These are phyloP conservation scores for Hyaloscypha hepaticicola DNA, from an alignment of 495 filamentous ascomycete genomes.

Conservation along the genomic window DNA sequence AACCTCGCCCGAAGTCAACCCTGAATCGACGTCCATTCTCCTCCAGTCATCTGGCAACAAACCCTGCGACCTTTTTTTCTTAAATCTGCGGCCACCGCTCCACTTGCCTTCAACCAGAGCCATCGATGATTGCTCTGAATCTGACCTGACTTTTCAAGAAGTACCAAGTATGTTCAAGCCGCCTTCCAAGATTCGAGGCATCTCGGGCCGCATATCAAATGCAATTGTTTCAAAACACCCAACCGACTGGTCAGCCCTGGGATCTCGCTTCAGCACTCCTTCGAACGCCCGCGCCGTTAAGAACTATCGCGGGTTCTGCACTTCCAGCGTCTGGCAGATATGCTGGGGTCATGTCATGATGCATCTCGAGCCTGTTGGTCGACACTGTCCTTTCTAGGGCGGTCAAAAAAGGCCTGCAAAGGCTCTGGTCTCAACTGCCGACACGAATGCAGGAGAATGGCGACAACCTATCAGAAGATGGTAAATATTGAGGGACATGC, in stretches of 20 bases:
- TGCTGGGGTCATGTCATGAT: conserved; percentile 13
- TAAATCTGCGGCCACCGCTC: not conserved
- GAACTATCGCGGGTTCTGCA: not conserved
- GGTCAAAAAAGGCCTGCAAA: conserved; percentile 16
- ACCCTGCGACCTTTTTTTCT: not conserved
- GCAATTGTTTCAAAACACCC: conserved; percentile 6
- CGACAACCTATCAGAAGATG: conserved; percentile 20
- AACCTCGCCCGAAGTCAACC: conserved; percentile 18
- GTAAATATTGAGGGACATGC: conserved; percentile 1
- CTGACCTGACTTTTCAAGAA: not conserved
- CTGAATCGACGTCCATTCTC: conserved; percentile 16
- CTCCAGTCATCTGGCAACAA: not conserved
- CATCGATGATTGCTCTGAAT: not conserved
- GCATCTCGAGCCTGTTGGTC: conserved; percentile 6
- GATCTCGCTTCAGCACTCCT: conserved; percentile 12
- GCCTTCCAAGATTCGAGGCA: not conserved
- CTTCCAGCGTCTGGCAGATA: not conserved
- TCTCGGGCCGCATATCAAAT: not conserved
- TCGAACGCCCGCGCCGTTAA: conserved; percentile 18
- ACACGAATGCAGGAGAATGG: not conserved
- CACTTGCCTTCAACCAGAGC: not conserved
- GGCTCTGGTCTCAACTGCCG: conserved; percentile 5
- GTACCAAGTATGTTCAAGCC: not conserved
- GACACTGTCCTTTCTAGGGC: not conserved
- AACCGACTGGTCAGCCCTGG: not conserved